phyloP scores from a whole-genome alignment of 176 grass and related monocot species.

The Zoysia pacifica region DNA sequence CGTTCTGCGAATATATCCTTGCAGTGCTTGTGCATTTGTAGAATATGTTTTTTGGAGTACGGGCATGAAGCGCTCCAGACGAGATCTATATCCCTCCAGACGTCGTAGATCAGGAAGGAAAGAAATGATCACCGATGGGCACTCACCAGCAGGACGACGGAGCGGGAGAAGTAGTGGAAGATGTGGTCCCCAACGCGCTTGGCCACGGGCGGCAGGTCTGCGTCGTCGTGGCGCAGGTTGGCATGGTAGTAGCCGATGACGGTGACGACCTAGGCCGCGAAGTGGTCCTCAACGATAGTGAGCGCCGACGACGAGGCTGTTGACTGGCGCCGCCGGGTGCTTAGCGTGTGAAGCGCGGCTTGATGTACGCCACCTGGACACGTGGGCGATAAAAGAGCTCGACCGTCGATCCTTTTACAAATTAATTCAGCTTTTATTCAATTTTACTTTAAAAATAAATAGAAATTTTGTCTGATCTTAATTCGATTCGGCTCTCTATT shows the following conservation, averaged over 20 bases:
- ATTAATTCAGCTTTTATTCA: no score
- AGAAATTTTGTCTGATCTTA: no score
- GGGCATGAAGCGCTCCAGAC: not conserved
- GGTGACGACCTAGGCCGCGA: constrained; percentile 49
- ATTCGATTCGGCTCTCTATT: no score
- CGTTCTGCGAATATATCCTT: no score
- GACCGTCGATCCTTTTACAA: no score
- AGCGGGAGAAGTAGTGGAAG: constrained; percentile 86
- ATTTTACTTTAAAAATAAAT: no score
- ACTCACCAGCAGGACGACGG: constrained; percentile 72
- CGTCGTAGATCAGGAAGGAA: not conserved
- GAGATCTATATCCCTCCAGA: not conserved
- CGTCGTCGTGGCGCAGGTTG: constrained; percentile 73
- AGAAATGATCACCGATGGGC: not conserved
- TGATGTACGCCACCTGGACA: constrained; percentile 75
- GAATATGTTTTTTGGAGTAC: not conserved
- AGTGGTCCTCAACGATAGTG: constrained; percentile 86
- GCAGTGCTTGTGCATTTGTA: no score
- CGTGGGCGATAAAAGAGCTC: no score
- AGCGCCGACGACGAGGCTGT: constrained; percentile 92
- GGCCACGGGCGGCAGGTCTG: constrained; percentile 68
- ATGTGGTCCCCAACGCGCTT: constrained; percentile 94
- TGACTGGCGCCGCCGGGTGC: constrained; percentile 70
- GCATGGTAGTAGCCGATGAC: constrained; percentile 98
- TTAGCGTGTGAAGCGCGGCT: constrained; percentile 87